phyloP scores from a whole-genome alignment of 345 rosid genomes.

The Nasturtium officinale region DNA sequence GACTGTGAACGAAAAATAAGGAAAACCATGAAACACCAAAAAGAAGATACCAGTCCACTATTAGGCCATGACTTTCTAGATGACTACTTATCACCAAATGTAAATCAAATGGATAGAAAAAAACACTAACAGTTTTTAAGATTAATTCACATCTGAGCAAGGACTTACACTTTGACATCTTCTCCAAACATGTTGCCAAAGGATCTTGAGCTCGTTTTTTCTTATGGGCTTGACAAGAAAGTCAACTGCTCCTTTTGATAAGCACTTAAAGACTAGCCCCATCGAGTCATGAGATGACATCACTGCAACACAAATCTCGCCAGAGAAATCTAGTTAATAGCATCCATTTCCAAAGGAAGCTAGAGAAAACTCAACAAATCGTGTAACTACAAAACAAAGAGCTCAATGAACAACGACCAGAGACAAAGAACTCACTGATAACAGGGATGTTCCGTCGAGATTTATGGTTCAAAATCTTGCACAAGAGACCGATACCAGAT shows the following conservation, averaged over 20 bases:
- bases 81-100: slow-evolving; percentile 3
- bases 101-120: background rate
- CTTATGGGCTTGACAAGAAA: slow-evolving; percentile 83
- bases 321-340: slow-evolving; percentile 35
- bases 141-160: background rate
- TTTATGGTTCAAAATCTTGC: slow-evolving; percentile 76
- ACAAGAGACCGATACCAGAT: slow-evolving; percentile 75
- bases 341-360: slow-evolving; percentile 41
- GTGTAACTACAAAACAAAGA: slow-evolving; percentile 16
- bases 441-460: slow-evolving; percentile 73
- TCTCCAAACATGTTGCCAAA: slow-evolving; percentile 93
- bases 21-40: slow-evolving; percentile 23
- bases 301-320: slow-evolving; percentile 61
- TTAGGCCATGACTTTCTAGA: slow-evolving; percentile 12
- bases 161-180: slow-evolving; percentile 82
- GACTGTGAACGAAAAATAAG: slow-evolving; percentile 54
- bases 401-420: slow-evolving; percentile 8
- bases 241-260: slow-evolving; percentile 88
- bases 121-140: background rate
- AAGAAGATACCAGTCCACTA: slow-evolving; percentile 17
- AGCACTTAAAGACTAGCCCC: slow-evolving; percentile 82
- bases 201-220: slow-evolving; percentile 83
- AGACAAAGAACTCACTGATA: slow-evolving; percentile 57
- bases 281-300: slow-evolving; percentile 86
- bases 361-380: slow-evolving; percentile 31